phyloP scores from a whole-genome alignment of 176 grass and related monocot genomes.

The Oryza glumipatula region DNA sequence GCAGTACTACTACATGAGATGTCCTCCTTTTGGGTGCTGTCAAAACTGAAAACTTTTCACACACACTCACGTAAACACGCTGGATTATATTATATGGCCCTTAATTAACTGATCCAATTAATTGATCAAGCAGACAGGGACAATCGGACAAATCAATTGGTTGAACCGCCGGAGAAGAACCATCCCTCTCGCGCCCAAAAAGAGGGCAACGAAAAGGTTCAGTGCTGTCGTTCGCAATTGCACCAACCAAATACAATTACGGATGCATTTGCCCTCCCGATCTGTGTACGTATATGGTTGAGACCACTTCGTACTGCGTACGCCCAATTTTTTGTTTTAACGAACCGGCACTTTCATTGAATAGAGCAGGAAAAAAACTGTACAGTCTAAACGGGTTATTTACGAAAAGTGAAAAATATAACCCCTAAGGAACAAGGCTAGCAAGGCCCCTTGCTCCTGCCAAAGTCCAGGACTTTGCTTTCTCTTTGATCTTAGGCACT shows the following conservation, averaged over 20 bases:
- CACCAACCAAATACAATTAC: slow-evolving; percentile 35
- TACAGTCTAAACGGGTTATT: too few relatives aligned
- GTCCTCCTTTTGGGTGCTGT: not conserved
- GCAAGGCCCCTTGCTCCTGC: too few relatives aligned
- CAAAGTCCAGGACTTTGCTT: too few relatives aligned
- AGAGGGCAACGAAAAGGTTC: not conserved
- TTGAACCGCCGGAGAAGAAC: slow-evolving; percentile 30
- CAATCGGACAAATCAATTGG: slow-evolving; percentile 42
- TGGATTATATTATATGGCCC: not conserved
- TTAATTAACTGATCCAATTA: not conserved
- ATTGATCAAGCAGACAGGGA: not conserved
- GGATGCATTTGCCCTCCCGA: not conserved
- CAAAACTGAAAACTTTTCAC: not conserved
- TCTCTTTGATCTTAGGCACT: too few relatives aligned
- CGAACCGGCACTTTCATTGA: too few relatives aligned
- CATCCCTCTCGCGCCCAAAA: slow-evolving; percentile 14
- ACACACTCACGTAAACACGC: not conserved
- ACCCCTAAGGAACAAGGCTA: too few relatives aligned
- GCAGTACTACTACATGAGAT: not conserved
- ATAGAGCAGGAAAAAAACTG: too few relatives aligned
- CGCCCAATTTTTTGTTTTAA: too few relatives aligned
- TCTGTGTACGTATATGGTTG: not conserved
- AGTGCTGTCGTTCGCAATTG: slow-evolving; percentile 35
- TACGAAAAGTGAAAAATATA: too few relatives aligned
- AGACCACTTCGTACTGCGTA: not conserved